Conservation (phyloP, 805 yeast genomes). For the Candida alai region DNA sequence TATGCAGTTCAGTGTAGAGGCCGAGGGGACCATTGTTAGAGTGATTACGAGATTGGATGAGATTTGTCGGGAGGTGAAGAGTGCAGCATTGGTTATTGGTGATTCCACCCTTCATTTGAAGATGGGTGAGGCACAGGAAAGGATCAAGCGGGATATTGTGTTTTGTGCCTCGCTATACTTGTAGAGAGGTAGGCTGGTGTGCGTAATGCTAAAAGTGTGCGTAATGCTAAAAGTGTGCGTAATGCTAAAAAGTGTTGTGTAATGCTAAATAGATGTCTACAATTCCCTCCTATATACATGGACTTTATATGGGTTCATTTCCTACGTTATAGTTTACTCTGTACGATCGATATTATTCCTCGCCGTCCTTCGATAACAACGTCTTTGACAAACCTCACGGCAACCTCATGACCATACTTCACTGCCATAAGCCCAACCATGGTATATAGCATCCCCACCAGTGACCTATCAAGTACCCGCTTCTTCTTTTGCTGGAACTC, state of each 20-base stretch:
- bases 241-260: conserved; percentile 1
- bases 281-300: no score
- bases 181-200: no score
- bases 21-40: conserved; percentile 95
- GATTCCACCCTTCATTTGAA: conserved; percentile 85
- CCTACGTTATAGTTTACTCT: no score
- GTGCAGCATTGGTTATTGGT: conserved; percentile 92
- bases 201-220: conserved; percentile 1
- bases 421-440: conserved; percentile 31
- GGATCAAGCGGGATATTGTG: conserved; percentile 93
- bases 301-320: not conserved
- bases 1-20: conserved; percentile 82
- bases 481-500: conserved; percentile 1
- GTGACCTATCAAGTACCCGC: conserved; percentile 18
- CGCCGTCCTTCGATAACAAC: conserved; percentile 24
- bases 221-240: conserved; percentile 1
- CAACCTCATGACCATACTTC: conserved; percentile 24
- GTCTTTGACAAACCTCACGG: conserved; percentile 14
- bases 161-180: conserved; percentile 93
- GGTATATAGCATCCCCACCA: conserved; percentile 36
- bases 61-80: conserved; percentile 88
- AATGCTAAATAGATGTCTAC: no score
- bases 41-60: conserved; percentile 94
- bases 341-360: conserved; percentile 24
- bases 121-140: conserved; percentile 89